These are phyloP conservation scores for Botrytis cinerea DNA, from an alignment of 2,329 filamentous ascomycete genomes.

Conservation along the genomic window DNA sequence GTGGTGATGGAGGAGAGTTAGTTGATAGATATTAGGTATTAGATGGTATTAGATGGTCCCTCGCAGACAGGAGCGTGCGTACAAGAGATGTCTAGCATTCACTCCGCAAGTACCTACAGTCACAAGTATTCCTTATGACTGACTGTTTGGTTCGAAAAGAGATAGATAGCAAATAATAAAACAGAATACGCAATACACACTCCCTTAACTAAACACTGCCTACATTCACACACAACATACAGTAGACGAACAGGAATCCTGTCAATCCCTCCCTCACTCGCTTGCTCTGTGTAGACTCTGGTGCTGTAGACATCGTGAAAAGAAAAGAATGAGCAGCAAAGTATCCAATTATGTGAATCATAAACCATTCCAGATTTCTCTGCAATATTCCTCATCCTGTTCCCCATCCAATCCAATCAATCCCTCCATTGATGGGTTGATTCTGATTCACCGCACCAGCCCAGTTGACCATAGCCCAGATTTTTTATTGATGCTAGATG, in stretches of 20 bases:
- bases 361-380: not conserved
- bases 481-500: constrained; percentile 12
- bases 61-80: not conserved
- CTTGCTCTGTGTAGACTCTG: not conserved
- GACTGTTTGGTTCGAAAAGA: not conserved
- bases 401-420: not conserved
- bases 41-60: not conserved
- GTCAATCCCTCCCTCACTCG: not conserved
- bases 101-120: not conserved
- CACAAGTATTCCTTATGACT: not conserved
- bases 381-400: not conserved
- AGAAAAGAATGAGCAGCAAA: not conserved
- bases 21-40: not conserved
- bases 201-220: not conserved
- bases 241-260: not conserved
- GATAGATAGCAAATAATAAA: not conserved
- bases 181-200: not conserved
- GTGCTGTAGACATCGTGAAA: not conserved
- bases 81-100: not conserved
- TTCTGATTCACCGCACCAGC: constrained; percentile 16
- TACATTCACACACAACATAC: not conserved
- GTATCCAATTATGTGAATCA: not conserved
- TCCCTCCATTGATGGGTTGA: not conserved
- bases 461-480: not conserved
- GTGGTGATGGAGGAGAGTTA: not conserved